Percentiles rank a stretch among this genome's conserved stretches.
phyloP scores from a whole-genome alignment of 2,329 filamentous ascomycete species.

The Aaosphaeria pasadenensis region DNA sequence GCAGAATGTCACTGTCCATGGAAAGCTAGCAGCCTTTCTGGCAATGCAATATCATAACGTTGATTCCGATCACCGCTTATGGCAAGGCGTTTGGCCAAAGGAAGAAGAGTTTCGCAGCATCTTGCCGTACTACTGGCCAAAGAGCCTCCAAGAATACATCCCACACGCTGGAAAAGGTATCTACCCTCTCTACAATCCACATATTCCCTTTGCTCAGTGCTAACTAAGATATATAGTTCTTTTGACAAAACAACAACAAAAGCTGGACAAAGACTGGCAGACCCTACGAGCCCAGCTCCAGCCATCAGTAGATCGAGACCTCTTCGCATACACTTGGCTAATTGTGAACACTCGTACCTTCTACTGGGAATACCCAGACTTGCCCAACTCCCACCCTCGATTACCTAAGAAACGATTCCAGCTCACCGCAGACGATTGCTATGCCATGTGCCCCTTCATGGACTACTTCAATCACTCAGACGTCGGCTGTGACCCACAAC shows the following conservation, averaged over 20 bases:
- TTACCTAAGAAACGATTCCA: too few species aligned
- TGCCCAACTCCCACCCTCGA: slow-evolving; percentile 23
- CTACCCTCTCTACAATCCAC: too few species aligned
- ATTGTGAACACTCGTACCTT: slow-evolving; percentile 61
- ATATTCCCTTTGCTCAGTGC: too few species aligned
- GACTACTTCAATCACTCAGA: slow-evolving; percentile 66
- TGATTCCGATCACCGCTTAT: not conserved
- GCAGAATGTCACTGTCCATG: not conserved
- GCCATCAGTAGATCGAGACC: slow-evolving; percentile 48
- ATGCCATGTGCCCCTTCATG: slow-evolving; percentile 69
- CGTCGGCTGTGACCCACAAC: slow-evolving; percentile 51
- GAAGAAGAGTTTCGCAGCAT: too few species aligned
- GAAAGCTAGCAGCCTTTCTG: not conserved
- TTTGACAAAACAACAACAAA: slow-evolving; percentile 50
- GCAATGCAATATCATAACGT: not conserved
- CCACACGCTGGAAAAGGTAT: not conserved
- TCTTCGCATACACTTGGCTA: slow-evolving; percentile 48
- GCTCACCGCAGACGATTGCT: slow-evolving; percentile 49
- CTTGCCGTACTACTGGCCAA: not conserved
- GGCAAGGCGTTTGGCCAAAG: too few species aligned
- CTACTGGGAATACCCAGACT: slow-evolving; percentile 47
- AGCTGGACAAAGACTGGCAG: slow-evolving; percentile 52
- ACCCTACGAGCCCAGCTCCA: slow-evolving; percentile 32
- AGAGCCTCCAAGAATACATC: not conserved
- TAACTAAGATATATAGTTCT: not conserved